Percentiles rank a stretch among this genome's conserved stretches.
Conservation (phyloP, 2,329 filamentous ascomycete genomes). For the Cladosporium sp. region DNA sequence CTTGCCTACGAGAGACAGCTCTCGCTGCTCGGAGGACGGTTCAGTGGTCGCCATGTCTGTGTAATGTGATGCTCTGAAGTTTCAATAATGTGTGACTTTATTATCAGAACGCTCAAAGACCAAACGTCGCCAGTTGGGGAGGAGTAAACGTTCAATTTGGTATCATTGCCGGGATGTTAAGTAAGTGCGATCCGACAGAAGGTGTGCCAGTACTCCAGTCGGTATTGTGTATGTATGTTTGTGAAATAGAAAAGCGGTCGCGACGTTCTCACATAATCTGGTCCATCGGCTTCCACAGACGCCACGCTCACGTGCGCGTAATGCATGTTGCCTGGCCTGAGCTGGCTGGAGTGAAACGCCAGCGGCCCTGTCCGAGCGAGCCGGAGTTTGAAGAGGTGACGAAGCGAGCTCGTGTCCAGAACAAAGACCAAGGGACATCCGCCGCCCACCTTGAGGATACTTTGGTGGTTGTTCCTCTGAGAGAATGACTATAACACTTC, state of each 20-base stretch:
- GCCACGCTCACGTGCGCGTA: conserved; percentile 21
- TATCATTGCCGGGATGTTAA: not conserved
- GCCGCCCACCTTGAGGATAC: not conserved
- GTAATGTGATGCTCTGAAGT: not conserved
- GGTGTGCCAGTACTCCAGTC: no score
- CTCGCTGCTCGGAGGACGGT: conserved; percentile 60
- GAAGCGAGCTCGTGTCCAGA: not conserved
- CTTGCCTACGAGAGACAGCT: conserved; percentile 80
- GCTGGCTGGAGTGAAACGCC: conserved; percentile 17
- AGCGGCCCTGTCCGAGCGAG: not conserved
- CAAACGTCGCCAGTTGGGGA: conserved; percentile 3
- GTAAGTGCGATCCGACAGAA: no score
- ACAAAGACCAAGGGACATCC: not conserved
- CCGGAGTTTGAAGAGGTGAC: not conserved
- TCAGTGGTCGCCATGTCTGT: conserved; percentile 36
- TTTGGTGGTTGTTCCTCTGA: not conserved
- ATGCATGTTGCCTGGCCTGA: conserved; percentile 16
- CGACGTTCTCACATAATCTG: conserved; percentile 19
- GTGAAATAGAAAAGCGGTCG: not conserved
- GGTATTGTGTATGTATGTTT: not conserved
- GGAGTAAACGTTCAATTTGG: conserved; percentile 4
- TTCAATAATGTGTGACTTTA: not conserved
- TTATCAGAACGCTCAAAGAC: not conserved
- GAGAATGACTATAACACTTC: conserved; percentile 9
- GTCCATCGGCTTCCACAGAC: conserved; percentile 16